Base-by-base conservation (phyloP, 2,329 filamentous ascomycete genomes). In the Cercospora sp. region DNA sequence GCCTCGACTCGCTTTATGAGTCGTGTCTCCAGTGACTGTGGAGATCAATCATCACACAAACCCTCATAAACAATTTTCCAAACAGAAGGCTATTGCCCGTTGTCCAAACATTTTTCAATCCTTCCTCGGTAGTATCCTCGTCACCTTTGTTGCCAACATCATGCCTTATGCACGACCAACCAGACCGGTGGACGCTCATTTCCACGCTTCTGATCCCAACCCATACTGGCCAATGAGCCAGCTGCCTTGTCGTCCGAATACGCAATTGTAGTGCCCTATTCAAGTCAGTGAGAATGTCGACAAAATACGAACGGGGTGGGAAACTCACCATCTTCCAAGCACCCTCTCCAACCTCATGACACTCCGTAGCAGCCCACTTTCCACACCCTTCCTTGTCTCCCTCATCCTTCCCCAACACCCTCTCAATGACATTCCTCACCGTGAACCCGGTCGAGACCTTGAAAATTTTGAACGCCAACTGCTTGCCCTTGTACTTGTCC, bases 331-430 rank as follows among this genome's bases (percentile, higher is more conserved):
- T 78, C 10, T 62, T 63, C 73, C 76, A 80, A 9, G 28, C 63
- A 9, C 76, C 75, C 65, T 73, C 71, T 0, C 78, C 78, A 18
- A 61, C 61, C 69, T 80, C 78, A 13, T 74, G 66, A 32, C 77
- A 75, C 67, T 80, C 78, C 28, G 77, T 78, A 21, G 73, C 69
- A 2, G 71, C 71, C 77, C 77, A 79, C 3, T 69, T 75, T 21
- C 72, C 72, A 57, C 73, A 73, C 62, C 70, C 49, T 58, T 65
- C 59, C 66, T 69, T 37, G 57, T 65, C 59, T 45, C 69, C 68
- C n/a, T 62, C 68, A 2, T 66, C 69, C 28, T 61, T 69, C 10
- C 69, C 70, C 21, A 75, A n/a, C 10, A 78, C 67, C 53, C 75
- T 70, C 69, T 79, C 76, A 40, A 79, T 73, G 2, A 80, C 69